Conservation (phyloP, 768 basidiomycete genomes). For the Agaricus bisporus region DNA sequence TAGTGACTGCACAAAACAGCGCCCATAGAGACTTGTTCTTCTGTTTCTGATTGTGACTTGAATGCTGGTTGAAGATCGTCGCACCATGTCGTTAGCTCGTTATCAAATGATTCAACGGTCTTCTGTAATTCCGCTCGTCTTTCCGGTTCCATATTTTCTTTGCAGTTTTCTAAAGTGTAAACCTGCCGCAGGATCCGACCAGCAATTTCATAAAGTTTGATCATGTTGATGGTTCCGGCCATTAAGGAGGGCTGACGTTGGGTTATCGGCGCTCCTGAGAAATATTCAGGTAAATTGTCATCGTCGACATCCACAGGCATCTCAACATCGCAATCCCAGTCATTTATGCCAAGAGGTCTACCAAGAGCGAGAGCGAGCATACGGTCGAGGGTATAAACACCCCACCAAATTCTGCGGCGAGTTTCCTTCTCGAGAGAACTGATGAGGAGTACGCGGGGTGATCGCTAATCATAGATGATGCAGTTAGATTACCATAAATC, state of each 20-base stretch:
- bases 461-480: conserved; percentile 48
- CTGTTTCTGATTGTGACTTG: conserved; percentile 67
- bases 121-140: conserved; percentile 71
- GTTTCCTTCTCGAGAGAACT: conserved; percentile 82
- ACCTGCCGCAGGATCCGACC: conserved; percentile 79
- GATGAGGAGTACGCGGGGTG: conserved; percentile 67
- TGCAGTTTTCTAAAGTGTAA: conserved; percentile 75
- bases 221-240: conserved; percentile 74
- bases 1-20: conserved; percentile 85
- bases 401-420: conserved; percentile 91
- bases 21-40: conserved; percentile 81
- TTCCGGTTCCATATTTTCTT: conserved; percentile 67
- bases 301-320: conserved; percentile 82
- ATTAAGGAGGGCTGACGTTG: conserved; percentile 64
- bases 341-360: conserved; percentile 83
- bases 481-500: conserved; percentile 13
- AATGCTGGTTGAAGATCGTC: conserved; percentile 69
- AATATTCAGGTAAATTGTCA: conserved; percentile 66
- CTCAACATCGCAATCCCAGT: conserved; percentile 88
- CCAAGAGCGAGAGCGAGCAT: conserved; percentile 91
- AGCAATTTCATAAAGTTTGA: conserved; percentile 77
- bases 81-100: conserved; percentile 77
- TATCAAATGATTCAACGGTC: conserved; percentile 73
- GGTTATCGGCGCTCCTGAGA: conserved; percentile 52
- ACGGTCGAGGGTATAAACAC: conserved; percentile 83